Base-by-base conservation (phyloP, 192 early-diverging fungal species). In the Jimgerdemannia lactiflua region DNA sequence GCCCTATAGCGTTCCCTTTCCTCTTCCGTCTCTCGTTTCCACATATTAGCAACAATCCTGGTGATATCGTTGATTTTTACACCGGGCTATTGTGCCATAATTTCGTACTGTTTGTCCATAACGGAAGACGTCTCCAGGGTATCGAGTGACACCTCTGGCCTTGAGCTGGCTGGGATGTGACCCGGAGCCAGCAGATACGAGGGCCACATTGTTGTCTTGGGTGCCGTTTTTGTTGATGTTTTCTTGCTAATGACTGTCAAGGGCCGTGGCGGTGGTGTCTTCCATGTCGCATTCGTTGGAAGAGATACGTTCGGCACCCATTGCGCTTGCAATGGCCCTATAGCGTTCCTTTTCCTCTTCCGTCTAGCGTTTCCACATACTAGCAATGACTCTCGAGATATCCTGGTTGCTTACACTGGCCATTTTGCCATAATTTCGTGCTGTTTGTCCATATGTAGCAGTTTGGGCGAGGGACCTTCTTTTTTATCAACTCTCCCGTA, bases 371-470 rank as follows among this genome's bases (percentile, higher is more conserved):
- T 81, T 79, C 91, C 91, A 92, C 73, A 85, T 82, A 20, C 88
- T 84, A 0, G 85, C 91, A 70, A 89, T 86, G 64, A 91, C 88
- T 54, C 86, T 82, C 20, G 87, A 90, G 39, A 91, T 84, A 41
- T 89, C 84, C 43, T 86, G 89, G 80, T 89, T 89, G 71, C 88
- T 89, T 6, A 82, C 80, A 20, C 71, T 77, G 17, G 74, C 63
- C 84, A 81, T 11, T 87, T 73, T 4, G 75, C 79, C 63, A 89
- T 77, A 17, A 91, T 83, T 74, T 86, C 84, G 14, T 82, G 84
- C 69, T 88, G 80, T 67, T 91, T 84, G 43, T 91, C 84, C 69
- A 88, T 81, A 92, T 87, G 64, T 91, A 92, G 64, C 89, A 91
- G 69, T 84, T 85, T 43, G 91, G 91, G 63, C 67, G 19, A 4